Percentiles rank a stretch among this genome's conserved stretches.
Evolutionary conservation across 2,329 filamentous ascomycete genomes (phyloP).

Genomic region (Pleurostoma richardsiae): DNA sequence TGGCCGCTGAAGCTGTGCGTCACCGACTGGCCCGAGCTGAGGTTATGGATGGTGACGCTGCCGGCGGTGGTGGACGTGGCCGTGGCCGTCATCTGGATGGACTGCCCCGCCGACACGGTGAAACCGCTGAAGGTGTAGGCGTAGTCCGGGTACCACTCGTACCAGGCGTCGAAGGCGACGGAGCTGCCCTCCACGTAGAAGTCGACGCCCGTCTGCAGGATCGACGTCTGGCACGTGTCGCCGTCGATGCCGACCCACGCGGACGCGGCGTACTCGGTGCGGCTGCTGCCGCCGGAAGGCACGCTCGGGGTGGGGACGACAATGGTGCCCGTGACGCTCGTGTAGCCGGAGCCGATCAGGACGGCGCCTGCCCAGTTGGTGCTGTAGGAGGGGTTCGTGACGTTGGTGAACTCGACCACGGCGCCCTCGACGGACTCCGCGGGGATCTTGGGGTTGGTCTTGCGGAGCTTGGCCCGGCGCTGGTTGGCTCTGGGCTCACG

Average conservation of each 20-base stretch:
- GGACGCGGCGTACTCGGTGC: conserved; percentile 35
- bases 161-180: conserved; percentile 50
- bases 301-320: conserved; percentile 43
- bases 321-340: conserved; percentile 44
- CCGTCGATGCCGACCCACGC: conserved; percentile 60
- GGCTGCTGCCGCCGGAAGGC: conserved; percentile 27
- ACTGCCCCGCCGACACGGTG: conserved; percentile 13
- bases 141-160: conserved; percentile 56
- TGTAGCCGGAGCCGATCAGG: conserved; percentile 45
- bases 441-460: conserved; percentile 4
- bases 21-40: conserved; percentile 41
- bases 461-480: conserved; percentile 5
- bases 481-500: conserved; percentile 25
- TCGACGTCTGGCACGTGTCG: conserved; percentile 46
- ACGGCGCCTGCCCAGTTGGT: conserved; percentile 55
- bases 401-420: conserved; percentile 5
- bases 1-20: conserved; percentile 44
- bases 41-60: conserved; percentile 39
- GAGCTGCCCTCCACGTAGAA: conserved; percentile 36
- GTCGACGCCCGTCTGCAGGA: conserved; percentile 53
- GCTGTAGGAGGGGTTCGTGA: conserved; percentile 5
- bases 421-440: conserved; percentile 3
- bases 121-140: conserved; percentile 23
- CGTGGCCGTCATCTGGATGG: conserved; percentile 21
- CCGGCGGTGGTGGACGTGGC: conserved; percentile 36